Evolutionary conservation across 768 basidiomycete species (phyloP), one percentile per base, ranked within the genome.

Genomic region (Calocybe gangraenosa): DNA sequence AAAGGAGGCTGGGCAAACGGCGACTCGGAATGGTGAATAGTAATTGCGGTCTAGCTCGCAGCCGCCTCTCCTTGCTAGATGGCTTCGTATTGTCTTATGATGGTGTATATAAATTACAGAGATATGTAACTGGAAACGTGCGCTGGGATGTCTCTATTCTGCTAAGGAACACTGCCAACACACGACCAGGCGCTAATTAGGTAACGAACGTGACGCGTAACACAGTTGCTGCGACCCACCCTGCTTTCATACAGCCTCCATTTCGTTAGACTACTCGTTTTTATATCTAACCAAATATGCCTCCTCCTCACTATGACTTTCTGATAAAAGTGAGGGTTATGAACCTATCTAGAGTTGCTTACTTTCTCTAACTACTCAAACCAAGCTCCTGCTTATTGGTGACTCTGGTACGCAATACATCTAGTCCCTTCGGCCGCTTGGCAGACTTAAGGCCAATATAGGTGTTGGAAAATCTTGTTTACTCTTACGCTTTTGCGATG

Each of bases 381-480:
- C 28, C 15, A 25, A 95, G 87, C 84, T 97, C 56, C 79, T 96
- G 47, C 86, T 95, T 66, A 96, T 96, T 60, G 93, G 93, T 43
- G 93, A 96, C 70, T 96, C 93, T 54, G 93, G 93, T 92, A 50
- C 51, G 66, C 60, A 32, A 33, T 33, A 19, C 20, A 31, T 13
- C 15, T 23, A 18, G 31, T 5, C 19, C 20, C 3, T 42, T 23
- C n/a, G n/a, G 37, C 28, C 41, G 41, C 33, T 38, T 48, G 38
- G 43, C 25, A 14, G 47, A 51, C 40, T 17, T 38, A n/a, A 30
- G 35, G 6, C 25, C 11, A 28, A 11, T 42, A 38, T 56, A 84
- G 92, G 92, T 69, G 94, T 96, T 57, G 92, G 95, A 52, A 94
- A 99, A 76, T 98, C 94, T 20, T 92, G 90, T 70, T 76, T 93